These are phyloP conservation scores for Lenwebbia sp. DNA, from an alignment of 345 rosid genomes.

Conservation along the genomic window DNA sequence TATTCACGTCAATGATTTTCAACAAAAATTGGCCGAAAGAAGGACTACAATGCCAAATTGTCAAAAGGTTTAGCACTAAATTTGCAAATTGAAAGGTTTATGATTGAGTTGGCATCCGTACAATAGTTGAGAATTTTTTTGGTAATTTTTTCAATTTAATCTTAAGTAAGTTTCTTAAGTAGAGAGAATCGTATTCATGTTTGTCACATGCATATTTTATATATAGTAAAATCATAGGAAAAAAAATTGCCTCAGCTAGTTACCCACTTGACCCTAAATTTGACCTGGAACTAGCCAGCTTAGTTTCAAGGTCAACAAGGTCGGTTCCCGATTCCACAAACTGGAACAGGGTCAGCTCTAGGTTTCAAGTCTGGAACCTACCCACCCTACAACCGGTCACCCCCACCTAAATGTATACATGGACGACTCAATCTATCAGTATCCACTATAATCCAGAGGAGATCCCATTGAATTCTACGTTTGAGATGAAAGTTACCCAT, in stretches of 20 bases:
- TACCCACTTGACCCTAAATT: not conserved
- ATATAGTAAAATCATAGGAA: not conserved
- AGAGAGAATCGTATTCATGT: not conserved
- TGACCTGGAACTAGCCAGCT: not conserved
- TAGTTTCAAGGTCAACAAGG: not conserved
- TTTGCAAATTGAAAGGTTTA: not conserved
- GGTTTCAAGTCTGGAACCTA: not conserved
- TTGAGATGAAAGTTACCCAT: not conserved
- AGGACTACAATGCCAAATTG: too few relatives aligned
- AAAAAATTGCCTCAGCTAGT: not conserved
- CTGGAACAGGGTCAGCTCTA: accelerated
- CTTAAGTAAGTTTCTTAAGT: not conserved
- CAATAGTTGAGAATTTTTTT: not conserved
- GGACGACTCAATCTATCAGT: not conserved
- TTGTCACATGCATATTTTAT: not conserved
- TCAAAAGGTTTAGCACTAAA: too few relatives aligned
- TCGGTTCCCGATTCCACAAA: not conserved
- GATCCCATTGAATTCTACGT: not conserved
- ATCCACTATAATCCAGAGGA: not conserved
- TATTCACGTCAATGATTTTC: too few relatives aligned
- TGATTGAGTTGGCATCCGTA: too few relatives aligned
- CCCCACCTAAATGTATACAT: not conserved
- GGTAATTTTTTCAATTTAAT: not conserved
- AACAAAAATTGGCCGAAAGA: too few relatives aligned
- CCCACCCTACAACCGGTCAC: not conserved